These are phyloP conservation scores for Penicillium sp. DNA, from an alignment of 2,329 filamentous ascomycete species.

Conservation along the genomic window DNA sequence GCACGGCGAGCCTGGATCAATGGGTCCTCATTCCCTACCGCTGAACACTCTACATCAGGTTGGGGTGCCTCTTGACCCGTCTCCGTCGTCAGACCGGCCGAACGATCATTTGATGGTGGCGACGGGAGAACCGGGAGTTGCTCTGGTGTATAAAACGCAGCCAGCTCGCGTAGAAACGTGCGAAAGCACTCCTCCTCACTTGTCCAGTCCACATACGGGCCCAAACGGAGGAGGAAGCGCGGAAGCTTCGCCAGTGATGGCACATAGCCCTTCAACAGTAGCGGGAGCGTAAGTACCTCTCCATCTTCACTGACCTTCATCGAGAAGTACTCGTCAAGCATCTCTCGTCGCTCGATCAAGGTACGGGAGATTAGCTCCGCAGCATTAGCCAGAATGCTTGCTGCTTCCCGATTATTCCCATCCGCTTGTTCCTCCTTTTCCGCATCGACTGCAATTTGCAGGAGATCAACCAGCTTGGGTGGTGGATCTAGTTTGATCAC, in stretches of 20 bases:
- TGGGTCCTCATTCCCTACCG: constrained; percentile 46
- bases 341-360: constrained; percentile 73
- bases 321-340: constrained; percentile 92
- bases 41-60: too few species aligned
- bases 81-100: background rate
- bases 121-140: constrained; percentile 60
- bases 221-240: constrained; percentile 80
- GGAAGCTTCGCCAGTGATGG: constrained; percentile 88
- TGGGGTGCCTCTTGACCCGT: too few species aligned
- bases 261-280: constrained; percentile 85
- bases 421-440: constrained; percentile 55
- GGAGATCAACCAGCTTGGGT: constrained; percentile 68
- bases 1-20: constrained; percentile 56
- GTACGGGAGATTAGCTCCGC: constrained; percentile 66
- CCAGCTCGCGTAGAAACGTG: constrained; percentile 78
- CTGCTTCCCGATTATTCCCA: constrained; percentile 34
- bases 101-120: background rate
- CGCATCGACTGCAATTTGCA: constrained; percentile 70
- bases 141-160: constrained; percentile 88
- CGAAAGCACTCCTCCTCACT: constrained; percentile 85
- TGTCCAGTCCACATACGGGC: constrained; percentile 83
- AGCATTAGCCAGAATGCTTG: constrained; percentile 62
- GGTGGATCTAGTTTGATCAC: constrained; percentile 76
- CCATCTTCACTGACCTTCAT: constrained; percentile 78
- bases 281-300: constrained; percentile 74